Evolutionary conservation across 331 rosid genomes (phyloP), one percentile per base, ranked within the genome.

Genomic region (Stylosanthes scabra): DNA sequence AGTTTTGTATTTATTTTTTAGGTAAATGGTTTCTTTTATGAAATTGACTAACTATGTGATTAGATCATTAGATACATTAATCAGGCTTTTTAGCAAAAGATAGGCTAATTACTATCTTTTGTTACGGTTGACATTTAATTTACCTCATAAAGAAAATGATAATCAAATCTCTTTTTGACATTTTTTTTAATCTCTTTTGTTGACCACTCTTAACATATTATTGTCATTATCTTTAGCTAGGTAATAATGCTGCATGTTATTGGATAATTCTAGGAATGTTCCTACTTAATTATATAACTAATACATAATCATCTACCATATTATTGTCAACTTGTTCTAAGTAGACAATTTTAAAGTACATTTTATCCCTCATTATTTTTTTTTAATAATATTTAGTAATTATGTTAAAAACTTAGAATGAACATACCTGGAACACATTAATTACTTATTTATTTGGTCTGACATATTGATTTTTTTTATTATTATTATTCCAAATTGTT

Each of bases 191-290:
- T n/a, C n/a, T n/a, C 66, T 41, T 42, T 55, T 69, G 54, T 9
- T 31, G 37, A 31, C 37, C 37, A 31, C 37, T 31, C 37, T 31
- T 31, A 4, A 4, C 37, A 31, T 31, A 31, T n/a, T n/a, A n/a
- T 45, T 58, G 14, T 63, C 72, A 69, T 31, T 2, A 28, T 50
- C 63, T 28, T 16, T 62, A 15, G 76, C n/a, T n/a, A n/a, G n/a
- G n/a, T n/a, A n/a, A 45, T 28, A 14, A 61, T 70, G 34, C 9
- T 13, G 56, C 4, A 10, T 59, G 15, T 42, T 37, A 66, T 49
- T 60, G 11, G 10, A 40, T 40, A 52, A 27, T 63, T 54, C 37
- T 9, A 20, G 9, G 10, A 28, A 28, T 9, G 15, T 13, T 6
- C 42, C 9, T 41, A 6, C 10, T 10, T 72, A 6, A 3, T 72